These are phyloP conservation scores for Scheffersomyces spartinae DNA, from an alignment of 805 yeast genomes.

Conservation along the genomic window DNA sequence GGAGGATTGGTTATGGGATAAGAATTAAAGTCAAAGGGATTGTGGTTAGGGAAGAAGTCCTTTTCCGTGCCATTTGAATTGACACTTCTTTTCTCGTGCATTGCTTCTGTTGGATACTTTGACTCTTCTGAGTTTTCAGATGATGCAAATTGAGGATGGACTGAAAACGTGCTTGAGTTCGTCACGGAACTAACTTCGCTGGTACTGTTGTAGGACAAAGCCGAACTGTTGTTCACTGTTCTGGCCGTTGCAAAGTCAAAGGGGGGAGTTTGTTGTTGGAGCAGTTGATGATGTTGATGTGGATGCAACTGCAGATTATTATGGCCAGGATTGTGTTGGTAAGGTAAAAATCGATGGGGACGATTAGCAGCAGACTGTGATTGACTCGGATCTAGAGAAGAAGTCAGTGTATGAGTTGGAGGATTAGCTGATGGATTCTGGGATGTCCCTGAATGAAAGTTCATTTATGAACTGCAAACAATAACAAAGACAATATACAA, in stretches of 20 bases:
- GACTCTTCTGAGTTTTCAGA: no score
- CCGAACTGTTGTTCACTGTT: no score
- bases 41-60: no score
- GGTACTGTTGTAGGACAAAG: no score
- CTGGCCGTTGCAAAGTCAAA: no score
- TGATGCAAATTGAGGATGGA: no score
- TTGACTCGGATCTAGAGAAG: not conserved
- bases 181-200: no score
- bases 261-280: not conserved
- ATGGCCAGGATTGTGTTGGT: not conserved
- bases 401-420: not conserved
- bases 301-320: constrained; percentile 1
- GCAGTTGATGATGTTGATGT: not conserved
- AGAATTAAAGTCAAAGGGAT: constrained; percentile 26
- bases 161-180: no score
- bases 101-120: no score
- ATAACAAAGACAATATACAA: no score
- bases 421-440: not conserved
- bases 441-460: constrained; percentile 1
- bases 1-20: constrained; percentile 39
- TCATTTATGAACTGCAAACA: constrained; percentile 1
- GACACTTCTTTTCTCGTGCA: no score
- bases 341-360: not conserved
- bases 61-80: no score
- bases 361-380: not conserved